A percentile compares a stretch with the other conserved stretches of the same genome.
Conservation (phyloP, 1,284 basidiomycete species). For the Leccinum ponderosum region DNA sequence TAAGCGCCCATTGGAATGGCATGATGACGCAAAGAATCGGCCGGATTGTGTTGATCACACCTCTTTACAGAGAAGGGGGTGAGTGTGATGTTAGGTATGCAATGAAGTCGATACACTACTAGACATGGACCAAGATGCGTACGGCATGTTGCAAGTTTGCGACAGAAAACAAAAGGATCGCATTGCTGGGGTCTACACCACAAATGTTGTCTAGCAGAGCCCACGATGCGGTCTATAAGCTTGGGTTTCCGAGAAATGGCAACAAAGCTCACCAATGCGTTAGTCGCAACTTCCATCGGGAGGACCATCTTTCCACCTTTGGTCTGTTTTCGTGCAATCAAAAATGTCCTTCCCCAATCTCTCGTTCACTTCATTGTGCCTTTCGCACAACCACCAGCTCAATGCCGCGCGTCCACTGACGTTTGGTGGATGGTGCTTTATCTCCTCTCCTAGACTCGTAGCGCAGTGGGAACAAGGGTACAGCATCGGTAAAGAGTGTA, state of each 20-base stretch:
- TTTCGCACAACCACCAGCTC: conserved; percentile 85
- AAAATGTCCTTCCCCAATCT: conserved; percentile 83
- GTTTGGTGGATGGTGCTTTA: conserved; percentile 70
- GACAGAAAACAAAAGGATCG: neutral
- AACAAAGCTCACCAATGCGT: conserved; percentile 16
- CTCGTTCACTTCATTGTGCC: conserved; percentile 90
- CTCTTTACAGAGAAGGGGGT: neutral
- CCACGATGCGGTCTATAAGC: neutral
- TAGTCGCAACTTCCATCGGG: conserved; percentile 86
- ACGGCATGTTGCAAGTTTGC: conserved; percentile 1
- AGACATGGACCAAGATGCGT: neutral
- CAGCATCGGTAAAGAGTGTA: conserved; percentile 74
- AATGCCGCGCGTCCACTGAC: conserved; percentile 67
- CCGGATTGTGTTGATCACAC: neutral
- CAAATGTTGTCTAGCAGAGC: neutral
- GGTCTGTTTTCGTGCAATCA: conserved; percentile 76
- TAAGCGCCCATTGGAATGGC: neutral
- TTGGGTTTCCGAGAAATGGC: neutral
- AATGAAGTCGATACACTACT: neutral
- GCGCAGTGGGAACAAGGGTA: conserved; percentile 91
- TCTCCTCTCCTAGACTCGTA: conserved; percentile 71
- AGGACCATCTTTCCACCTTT: conserved; percentile 92
- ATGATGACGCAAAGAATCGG: neutral
- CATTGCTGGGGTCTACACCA: neutral
- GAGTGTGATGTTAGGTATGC: neutral